Conservation (phyloP, 345 rosid species). For the Populus pruinosa region DNA sequence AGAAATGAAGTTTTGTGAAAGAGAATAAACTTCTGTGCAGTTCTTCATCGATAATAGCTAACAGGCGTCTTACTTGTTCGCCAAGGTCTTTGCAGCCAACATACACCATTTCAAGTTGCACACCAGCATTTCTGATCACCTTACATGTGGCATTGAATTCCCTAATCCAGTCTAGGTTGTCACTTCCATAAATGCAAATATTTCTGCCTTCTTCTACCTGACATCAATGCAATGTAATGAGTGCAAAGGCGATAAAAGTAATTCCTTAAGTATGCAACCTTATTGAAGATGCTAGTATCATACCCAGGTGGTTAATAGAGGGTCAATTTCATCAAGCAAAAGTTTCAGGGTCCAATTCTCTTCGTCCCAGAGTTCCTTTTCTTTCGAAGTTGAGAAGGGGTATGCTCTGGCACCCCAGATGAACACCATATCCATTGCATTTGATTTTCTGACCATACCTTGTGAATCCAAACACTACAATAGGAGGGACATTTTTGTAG, state of each 20-base stretch:
- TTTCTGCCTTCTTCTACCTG: constrained; percentile 62
- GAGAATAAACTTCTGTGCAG: constrained; percentile 29
- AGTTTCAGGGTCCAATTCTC: constrained; percentile 52
- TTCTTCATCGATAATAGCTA: constrained; percentile 30
- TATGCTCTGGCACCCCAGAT: constrained; percentile 74
- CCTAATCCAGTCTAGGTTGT: constrained; percentile 45
- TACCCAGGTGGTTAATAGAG: constrained; percentile 54
- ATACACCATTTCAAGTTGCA: constrained; percentile 51
- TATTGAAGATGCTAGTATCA: not conserved
- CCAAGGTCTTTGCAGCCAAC: constrained; percentile 39
- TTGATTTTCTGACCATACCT: constrained; percentile 50
- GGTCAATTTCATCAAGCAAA: constrained; percentile 50
- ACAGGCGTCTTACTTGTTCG: constrained; percentile 24
- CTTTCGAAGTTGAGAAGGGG: constrained; percentile 65
- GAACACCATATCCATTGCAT: constrained; percentile 66
- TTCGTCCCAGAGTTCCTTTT: constrained; percentile 63
- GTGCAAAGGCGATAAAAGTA: not conserved
- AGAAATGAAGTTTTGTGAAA: constrained; percentile 40
- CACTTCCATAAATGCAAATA: constrained; percentile 62
- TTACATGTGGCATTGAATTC: constrained; percentile 38
- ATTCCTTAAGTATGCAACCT: not conserved
- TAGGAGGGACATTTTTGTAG: constrained; percentile 40
- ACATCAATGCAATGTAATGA: constrained; percentile 13
- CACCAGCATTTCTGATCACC: constrained; percentile 33
- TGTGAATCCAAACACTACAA: constrained; percentile 55